Conservation (phyloP, 73 alveolate genomes). For the Paramecium octaurelia region DNA sequence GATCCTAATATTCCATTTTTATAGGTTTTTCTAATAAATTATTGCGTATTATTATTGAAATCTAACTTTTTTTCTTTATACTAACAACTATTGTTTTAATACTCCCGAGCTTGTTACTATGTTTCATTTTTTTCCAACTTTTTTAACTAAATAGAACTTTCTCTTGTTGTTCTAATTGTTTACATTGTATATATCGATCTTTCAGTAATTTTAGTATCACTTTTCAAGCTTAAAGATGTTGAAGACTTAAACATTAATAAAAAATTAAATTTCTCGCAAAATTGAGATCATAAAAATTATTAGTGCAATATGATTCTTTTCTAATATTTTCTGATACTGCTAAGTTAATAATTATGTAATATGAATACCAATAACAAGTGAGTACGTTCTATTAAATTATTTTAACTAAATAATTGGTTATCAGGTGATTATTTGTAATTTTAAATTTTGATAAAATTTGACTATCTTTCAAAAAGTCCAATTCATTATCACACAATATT, state of each 20-base stretch:
- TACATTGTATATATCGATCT: not conserved
- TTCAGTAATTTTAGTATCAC: not conserved
- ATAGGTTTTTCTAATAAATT: not conserved
- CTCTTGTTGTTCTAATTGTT: not conserved
- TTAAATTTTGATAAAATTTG: too few relatives aligned
- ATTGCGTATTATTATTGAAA: not conserved
- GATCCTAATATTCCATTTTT: not conserved
- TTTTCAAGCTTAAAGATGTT: not conserved
- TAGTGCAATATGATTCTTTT: not conserved
- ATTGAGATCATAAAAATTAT: not conserved
- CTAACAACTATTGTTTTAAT: not conserved
- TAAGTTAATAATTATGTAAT: too few relatives aligned
- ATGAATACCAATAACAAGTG: too few relatives aligned
- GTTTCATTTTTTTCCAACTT: not conserved
- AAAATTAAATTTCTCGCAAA: not conserved
- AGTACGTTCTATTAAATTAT: too few relatives aligned
- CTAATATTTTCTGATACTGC: too few relatives aligned
- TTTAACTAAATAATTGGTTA: too few relatives aligned
- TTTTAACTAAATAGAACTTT: not conserved
- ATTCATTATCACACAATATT: too few relatives aligned
- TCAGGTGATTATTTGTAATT: too few relatives aligned
- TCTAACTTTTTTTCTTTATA: not conserved
- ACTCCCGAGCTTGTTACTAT: not conserved
- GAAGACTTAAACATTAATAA: not conserved
- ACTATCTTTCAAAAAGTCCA: too few relatives aligned